Evolutionary conservation across 768 basidiomycete genomes (phyloP).

Genomic region (Phaeotremella skinneri): DNA sequence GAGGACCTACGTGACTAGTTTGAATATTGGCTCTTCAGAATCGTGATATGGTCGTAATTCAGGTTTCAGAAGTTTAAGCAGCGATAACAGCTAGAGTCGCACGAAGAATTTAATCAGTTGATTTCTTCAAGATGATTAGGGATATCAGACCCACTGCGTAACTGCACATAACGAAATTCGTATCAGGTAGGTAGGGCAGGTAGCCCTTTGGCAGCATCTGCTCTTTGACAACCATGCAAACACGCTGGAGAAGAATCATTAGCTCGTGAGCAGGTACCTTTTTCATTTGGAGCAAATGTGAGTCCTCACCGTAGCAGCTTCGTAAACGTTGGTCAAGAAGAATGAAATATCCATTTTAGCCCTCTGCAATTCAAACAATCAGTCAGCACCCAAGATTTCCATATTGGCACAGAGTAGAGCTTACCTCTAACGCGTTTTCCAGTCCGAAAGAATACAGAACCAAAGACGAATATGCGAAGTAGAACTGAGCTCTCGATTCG

Average conservation of each 20-base stretch:
- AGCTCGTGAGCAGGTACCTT: neutral
- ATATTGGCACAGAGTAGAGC: neutral
- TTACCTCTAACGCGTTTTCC: conserved; percentile 84
- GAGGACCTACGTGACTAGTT: conserved; percentile 34
- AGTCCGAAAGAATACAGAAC: conserved; percentile 94
- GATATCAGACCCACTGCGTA: conserved; percentile 61
- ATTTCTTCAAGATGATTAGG: neutral
- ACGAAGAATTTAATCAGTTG: conserved; percentile 8
- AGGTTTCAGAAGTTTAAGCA: conserved; percentile 70
- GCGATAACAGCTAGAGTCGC: conserved; percentile 65
- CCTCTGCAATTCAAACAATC: conserved; percentile 13
- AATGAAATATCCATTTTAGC: conserved; percentile 50
- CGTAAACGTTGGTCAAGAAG: conserved; percentile 49
- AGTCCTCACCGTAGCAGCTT: conserved; percentile 43
- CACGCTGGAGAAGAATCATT: conserved; percentile 17
- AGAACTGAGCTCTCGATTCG: conserved; percentile 60
- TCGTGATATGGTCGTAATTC: conserved; percentile 47
- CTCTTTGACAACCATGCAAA: conserved; percentile 64
- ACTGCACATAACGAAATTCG: conserved; percentile 84
- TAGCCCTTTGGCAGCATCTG: conserved; percentile 72
- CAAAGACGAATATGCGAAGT: conserved; percentile 74
- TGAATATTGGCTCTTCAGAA: conserved; percentile 43
- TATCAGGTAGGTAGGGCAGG: conserved; percentile 81
- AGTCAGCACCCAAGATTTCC: neutral
- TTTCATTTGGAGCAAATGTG: neutral